Evolutionary conservation across 2,329 filamentous ascomycete species (phyloP).

Genomic region (Penicillium fuscoglaucum): DNA sequence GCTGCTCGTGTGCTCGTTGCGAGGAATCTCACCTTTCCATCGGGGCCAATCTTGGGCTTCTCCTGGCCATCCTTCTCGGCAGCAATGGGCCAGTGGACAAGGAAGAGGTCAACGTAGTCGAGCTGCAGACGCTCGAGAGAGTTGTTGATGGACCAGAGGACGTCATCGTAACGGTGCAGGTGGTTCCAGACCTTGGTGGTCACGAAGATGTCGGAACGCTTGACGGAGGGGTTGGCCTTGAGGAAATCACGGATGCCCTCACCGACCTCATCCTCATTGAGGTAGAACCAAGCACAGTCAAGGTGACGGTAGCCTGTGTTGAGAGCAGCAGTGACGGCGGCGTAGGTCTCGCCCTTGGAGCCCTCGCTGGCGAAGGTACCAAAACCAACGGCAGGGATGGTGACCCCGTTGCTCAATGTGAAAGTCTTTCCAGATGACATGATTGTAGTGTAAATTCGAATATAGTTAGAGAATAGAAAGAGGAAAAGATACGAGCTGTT

Average conservation of each 20-base stretch:
- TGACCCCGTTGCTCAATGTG: constrained; percentile 59
- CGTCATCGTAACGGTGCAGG: constrained; percentile 50
- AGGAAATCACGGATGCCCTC: constrained; percentile 57
- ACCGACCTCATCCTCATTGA: constrained; percentile 56
- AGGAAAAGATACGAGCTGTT: constrained; percentile 5
- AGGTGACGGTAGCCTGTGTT: constrained; percentile 55
- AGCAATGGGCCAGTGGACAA: constrained; percentile 54
- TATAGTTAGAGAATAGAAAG: constrained; percentile 5
- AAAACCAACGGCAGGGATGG: constrained; percentile 64
- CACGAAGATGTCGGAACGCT: constrained; percentile 54
- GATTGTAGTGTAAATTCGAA: constrained; percentile 32
- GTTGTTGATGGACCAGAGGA: constrained; percentile 55
- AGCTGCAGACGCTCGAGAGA: constrained; percentile 66
- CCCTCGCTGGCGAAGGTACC: constrained; percentile 69
- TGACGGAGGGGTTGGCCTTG: constrained; percentile 48
- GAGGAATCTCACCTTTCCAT: constrained; percentile 49
- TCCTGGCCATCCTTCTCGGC: constrained; percentile 52
- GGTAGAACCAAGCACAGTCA: constrained; percentile 58
- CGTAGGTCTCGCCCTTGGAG: constrained; percentile 59
- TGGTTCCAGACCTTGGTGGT: constrained; percentile 57
- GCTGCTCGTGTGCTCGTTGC: background rate
- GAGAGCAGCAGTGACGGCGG: constrained; percentile 52
- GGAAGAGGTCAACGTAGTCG: constrained; percentile 71
- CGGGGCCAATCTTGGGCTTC: constrained; percentile 51
- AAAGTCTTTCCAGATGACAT: constrained; percentile 57